These are phyloP conservation scores for Populus simonii DNA, from an alignment of 345 rosid species.

Conservation along the genomic window DNA sequence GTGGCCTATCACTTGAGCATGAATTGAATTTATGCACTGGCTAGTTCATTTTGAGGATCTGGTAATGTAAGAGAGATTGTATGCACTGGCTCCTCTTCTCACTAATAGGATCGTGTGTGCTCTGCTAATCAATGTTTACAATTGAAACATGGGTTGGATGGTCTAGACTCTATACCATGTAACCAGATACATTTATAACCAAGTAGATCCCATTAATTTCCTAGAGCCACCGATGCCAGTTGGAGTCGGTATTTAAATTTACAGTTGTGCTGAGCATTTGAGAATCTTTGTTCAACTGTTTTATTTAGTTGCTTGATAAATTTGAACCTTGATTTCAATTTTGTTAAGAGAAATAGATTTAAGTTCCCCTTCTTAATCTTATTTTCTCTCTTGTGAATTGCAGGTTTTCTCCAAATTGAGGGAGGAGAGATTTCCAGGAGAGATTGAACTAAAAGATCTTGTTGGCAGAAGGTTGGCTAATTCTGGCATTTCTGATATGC, in stretches of 20 bases:
- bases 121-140: background rate
- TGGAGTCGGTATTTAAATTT: background rate
- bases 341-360: background rate
- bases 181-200: background rate
- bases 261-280: background rate
- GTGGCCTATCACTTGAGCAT: conserved; percentile 13
- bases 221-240: background rate
- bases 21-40: too few relatives aligned
- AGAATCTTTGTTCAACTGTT: background rate
- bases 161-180: background rate
- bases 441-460: conserved; percentile 74
- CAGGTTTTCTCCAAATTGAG: conserved; percentile 80
- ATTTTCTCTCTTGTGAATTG: background rate
- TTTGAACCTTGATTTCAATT: background rate
- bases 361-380: background rate
- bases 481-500: conserved; percentile 25
- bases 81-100: background rate
- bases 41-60: background rate
- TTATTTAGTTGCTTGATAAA: background rate
- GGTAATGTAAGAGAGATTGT: background rate
- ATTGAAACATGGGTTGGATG: background rate
- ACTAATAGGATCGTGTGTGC: background rate
- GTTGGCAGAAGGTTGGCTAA: conserved; percentile 44
- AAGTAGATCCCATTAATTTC: background rate
- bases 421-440: conserved; percentile 85